A percentile compares a stretch with the other conserved stretches of the same genome.
These are phyloP conservation scores for Sugiyamaella smithiae DNA, from an alignment of 805 yeast species.

Conservation along the genomic window DNA sequence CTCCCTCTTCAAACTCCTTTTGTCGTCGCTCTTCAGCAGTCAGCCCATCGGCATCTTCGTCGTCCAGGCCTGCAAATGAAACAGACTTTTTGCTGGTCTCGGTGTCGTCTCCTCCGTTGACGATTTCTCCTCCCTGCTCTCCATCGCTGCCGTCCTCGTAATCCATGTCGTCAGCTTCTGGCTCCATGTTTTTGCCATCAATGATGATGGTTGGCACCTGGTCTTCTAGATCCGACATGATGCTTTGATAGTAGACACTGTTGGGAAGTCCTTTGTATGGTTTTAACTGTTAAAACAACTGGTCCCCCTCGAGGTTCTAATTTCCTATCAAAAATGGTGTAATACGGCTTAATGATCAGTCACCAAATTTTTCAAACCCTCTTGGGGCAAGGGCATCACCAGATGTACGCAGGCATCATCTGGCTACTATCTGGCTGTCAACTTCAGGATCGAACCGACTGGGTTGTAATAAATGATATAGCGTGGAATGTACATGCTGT, in stretches of 20 bases:
- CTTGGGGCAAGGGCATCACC: constrained; percentile 3
- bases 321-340: not conserved
- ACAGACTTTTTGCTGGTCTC: constrained; percentile 59
- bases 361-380: constrained; percentile 4
- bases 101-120: constrained; percentile 4
- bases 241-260: not conserved
- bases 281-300: not conserved
- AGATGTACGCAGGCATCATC: constrained; percentile 8
- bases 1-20: constrained; percentile 94
- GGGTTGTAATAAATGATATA: no score
- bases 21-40: constrained; percentile 71
- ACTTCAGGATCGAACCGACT: no score
- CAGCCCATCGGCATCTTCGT: constrained; percentile 51
- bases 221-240: constrained; percentile 67
- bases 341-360: not conserved
- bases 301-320: no score
- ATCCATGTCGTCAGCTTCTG: constrained; percentile 43
- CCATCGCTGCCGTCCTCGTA: constrained; percentile 41
- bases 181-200: constrained; percentile 52
- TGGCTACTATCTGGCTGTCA: no score
- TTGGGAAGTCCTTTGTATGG: not conserved
- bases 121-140: constrained; percentile 35
- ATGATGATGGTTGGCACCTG: constrained; percentile 83
- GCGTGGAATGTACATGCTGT: no score
- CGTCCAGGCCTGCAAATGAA: constrained; percentile 65